Evolutionary conservation across 345 rosid species (phyloP), one percentile per base, ranked within the genome.

Genomic region (Aegle marmelos): DNA sequence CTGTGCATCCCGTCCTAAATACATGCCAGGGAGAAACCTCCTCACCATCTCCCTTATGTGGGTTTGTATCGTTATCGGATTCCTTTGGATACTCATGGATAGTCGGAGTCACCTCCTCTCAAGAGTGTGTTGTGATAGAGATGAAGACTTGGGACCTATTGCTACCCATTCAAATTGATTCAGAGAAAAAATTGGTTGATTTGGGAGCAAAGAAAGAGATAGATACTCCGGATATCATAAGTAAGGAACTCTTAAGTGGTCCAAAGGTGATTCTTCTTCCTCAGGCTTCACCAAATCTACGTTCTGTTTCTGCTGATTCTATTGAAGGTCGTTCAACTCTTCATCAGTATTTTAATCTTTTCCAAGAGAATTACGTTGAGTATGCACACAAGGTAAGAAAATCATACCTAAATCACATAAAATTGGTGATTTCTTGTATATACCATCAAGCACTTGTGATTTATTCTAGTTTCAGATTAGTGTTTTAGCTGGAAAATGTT

Each of bases 21-120:
- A 90, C 98, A 73, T 91, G 98, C 91, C 91, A 82, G 62, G 95
- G 87, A 50, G 94, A 92, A 70, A 83, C 83, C 58, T 85, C 85
- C 73, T 79, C 89, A 1, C 79, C 77, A 45, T 83, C 92, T 66
- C 83, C 94, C 77, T 85, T 97, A 24, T 77, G 84, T 80, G 96
- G 98, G 61, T 90, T 86, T 80, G 87, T 87, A 48, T 85, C 95
- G 56, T 75, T 93, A 72, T 91, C 90, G 1, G 98, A 94, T 87
- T 89, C 98, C 68, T 91, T 91, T 82, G 98, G 98, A n/a, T 91
- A 89, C 79, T 88, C 93, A 19, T 97, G 99, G 98, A 87, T 97
- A 84, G 86, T 86, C 75, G 98, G 87, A 64, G 82, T 91, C 62
- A 88, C 92, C 70, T 86, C 91, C 45, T 69, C 85, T 30, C 84